Evolutionary conservation across 768 basidiomycete species (phyloP).

Genomic region (Russula ochroleuca): DNA sequence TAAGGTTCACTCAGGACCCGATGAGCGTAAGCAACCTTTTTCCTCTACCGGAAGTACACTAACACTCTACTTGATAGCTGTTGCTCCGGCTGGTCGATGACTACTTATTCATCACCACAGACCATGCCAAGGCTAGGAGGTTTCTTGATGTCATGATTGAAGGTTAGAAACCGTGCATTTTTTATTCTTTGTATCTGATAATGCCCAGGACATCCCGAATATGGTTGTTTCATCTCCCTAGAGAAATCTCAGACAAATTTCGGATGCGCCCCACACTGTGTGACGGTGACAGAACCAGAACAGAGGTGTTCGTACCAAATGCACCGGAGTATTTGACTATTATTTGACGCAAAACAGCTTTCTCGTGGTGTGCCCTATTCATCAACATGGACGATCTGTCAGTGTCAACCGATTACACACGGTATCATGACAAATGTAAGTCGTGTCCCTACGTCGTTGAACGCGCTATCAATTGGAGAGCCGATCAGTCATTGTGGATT

Average conservation of each 20-base stretch:
- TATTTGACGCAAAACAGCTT: slow-evolving; percentile 44
- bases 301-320: slow-evolving; percentile 36
- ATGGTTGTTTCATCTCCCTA: slow-evolving; percentile 84
- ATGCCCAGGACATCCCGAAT: slow-evolving; percentile 76
- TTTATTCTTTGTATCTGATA: background rate
- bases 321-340: background rate
- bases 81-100: slow-evolving; percentile 91
- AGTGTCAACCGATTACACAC: slow-evolving; percentile 70
- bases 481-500: slow-evolving; percentile 54
- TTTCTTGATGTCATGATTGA: slow-evolving; percentile 76
- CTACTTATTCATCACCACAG: slow-evolving; percentile 83
- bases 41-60: background rate
- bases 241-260: slow-evolving; percentile 93
- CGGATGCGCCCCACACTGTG: slow-evolving; percentile 51
- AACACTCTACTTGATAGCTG: slow-evolving; percentile 43
- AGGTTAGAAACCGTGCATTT: slow-evolving; percentile 48
- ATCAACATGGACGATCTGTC: slow-evolving; percentile 76
- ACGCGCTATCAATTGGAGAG: slow-evolving; percentile 1
- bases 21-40: slow-evolving; percentile 52
- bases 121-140: slow-evolving; percentile 48
- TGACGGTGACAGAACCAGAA: slow-evolving; percentile 48
- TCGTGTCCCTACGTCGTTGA: background rate
- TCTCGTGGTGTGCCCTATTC: slow-evolving; percentile 90
- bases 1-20: slow-evolving; percentile 50
- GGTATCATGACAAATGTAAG: slow-evolving; percentile 60